phyloP scores from a whole-genome alignment of 2,329 filamentous ascomycete species.

The Fusarium anguioides region DNA sequence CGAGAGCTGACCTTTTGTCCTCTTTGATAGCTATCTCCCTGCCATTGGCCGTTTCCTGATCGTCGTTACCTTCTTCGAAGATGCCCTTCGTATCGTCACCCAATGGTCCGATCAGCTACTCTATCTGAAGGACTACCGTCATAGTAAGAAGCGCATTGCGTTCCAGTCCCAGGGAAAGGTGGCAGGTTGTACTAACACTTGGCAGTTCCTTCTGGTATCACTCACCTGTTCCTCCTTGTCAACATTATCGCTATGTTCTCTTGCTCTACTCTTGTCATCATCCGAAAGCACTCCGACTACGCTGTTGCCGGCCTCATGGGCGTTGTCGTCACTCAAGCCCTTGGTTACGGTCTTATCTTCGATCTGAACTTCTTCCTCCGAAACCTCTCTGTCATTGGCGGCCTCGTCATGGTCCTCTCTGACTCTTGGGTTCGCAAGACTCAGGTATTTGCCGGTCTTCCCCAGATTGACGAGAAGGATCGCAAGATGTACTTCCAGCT shows the following conservation, averaged over 20 bases:
- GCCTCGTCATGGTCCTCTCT: conserved; percentile 96
- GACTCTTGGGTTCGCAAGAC: conserved; percentile 98
- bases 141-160: conserved; percentile 73
- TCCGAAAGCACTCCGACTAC: conserved; percentile 91
- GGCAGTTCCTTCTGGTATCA: conserved; percentile 86
- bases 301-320: conserved; percentile 89
- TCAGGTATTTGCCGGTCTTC: conserved; percentile 94
- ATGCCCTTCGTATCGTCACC: conserved; percentile 94
- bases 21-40: conserved; percentile 78
- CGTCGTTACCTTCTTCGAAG: conserved; percentile 97
- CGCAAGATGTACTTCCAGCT: conserved; percentile 99
- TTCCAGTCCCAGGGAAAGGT: not conserved
- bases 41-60: conserved; percentile 97
- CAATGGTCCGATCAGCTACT: conserved; percentile 96
- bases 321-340: conserved; percentile 91
- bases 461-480: conserved; percentile 97
- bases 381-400: conserved; percentile 97
- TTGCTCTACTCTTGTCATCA: conserved; percentile 88
- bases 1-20: conserved; percentile 31
- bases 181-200: conserved; percentile 33
- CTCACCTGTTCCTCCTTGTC: conserved; percentile 89
- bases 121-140: conserved; percentile 91
- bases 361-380: conserved; percentile 99
- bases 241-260: conserved; percentile 90
- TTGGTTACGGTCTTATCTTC: conserved; percentile 98